Percentiles rank a stretch among this genome's conserved stretches.
Conservation (phyloP, 2,329 filamentous ascomycete species). For the Tothia fuscella region DNA sequence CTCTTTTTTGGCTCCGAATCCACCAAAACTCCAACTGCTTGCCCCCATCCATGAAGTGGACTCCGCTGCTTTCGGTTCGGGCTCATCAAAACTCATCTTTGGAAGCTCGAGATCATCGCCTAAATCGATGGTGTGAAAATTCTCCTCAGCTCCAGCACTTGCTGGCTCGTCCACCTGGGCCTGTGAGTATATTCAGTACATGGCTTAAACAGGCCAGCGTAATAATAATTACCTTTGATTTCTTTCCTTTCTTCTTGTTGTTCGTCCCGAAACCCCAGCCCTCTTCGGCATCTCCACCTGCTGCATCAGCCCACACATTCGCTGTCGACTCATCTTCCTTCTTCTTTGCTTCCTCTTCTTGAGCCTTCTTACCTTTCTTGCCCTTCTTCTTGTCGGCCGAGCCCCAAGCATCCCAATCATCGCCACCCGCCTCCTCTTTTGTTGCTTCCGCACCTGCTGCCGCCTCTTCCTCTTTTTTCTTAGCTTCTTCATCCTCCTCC, state of each 20-base stretch:
- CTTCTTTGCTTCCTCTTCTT: conserved; percentile 30
- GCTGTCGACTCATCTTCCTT: conserved; percentile 39
- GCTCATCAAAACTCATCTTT: conserved; percentile 33
- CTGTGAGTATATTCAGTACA: not conserved
- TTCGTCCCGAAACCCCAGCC: conserved; percentile 40
- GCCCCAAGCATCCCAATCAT: conserved; percentile 1
- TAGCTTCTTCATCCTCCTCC: conserved; percentile 25
- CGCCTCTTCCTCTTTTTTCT: conserved; percentile 17
- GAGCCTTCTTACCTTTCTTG: conserved; percentile 32
- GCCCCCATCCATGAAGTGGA: conserved; percentile 10
- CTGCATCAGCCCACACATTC: conserved; percentile 8
- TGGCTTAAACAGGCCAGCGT: conserved; percentile 2
- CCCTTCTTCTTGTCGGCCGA: conserved; percentile 41
- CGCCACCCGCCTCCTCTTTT: conserved; percentile 2
- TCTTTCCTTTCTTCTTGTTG: conserved; percentile 40
- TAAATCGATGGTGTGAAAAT: conserved; percentile 35
- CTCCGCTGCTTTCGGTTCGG: conserved; percentile 13
- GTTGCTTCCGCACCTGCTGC: not conserved
- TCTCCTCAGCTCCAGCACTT: conserved; percentile 23
- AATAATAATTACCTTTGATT: conserved; percentile 35
- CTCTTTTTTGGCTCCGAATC: conserved; percentile 8
- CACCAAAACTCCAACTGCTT: conserved; percentile 10
- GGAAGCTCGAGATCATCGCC: conserved; percentile 22
- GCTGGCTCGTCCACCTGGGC: conserved; percentile 15
- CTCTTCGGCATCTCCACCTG: conserved; percentile 17